Conservation (phyloP, 352 stramenopile species). For the Lagenidium sp. region DNA sequence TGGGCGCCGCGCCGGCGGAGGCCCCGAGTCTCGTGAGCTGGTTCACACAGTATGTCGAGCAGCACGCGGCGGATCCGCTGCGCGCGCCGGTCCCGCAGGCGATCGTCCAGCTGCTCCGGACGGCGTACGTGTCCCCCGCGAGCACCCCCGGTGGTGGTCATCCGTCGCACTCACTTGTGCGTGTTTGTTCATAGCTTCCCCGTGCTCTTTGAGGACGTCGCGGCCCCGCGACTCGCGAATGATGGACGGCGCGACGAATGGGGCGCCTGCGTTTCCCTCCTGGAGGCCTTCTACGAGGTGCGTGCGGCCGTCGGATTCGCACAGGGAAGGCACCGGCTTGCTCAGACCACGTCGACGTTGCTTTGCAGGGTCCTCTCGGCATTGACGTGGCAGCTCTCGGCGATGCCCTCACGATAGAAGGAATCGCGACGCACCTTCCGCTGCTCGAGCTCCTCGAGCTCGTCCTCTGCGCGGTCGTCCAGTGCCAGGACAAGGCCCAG, state of each 20-base stretch:
- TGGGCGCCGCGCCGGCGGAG: constrained; percentile 2
- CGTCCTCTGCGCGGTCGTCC: constrained; percentile 38
- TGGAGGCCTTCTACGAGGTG: constrained; percentile 57
- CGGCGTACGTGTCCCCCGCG: constrained; percentile 15
- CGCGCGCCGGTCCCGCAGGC: constrained; percentile 5
- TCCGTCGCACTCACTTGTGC: too few species aligned
- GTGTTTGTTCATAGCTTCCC: constrained; percentile 19
- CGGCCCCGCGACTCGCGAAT: background rate
- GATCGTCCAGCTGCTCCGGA: constrained; percentile 17
- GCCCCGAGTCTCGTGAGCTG: constrained; percentile 20
- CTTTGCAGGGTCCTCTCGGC: too few species aligned
- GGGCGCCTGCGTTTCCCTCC: constrained; percentile 8
- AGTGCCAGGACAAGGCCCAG: constrained; percentile 36
- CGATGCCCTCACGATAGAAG: constrained; percentile 8
- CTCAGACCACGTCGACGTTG: too few species aligned
- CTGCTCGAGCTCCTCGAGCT: constrained; percentile 27
- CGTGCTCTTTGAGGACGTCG: constrained; percentile 12
- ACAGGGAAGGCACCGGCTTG: too few species aligned
- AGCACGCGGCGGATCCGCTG: constrained; percentile 3
- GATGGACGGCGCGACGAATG: constrained; percentile 8
- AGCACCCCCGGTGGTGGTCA: too few species aligned
- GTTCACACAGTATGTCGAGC: constrained; percentile 13
- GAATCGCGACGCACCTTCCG: background rate
- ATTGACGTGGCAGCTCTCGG: constrained; percentile 7
- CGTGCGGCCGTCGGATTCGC: background rate